A percentile compares a stretch with the other conserved stretches of the same genome.
phyloP scores from a whole-genome alignment of 306 rosid species.

The Pterocarpus santalinus region DNA sequence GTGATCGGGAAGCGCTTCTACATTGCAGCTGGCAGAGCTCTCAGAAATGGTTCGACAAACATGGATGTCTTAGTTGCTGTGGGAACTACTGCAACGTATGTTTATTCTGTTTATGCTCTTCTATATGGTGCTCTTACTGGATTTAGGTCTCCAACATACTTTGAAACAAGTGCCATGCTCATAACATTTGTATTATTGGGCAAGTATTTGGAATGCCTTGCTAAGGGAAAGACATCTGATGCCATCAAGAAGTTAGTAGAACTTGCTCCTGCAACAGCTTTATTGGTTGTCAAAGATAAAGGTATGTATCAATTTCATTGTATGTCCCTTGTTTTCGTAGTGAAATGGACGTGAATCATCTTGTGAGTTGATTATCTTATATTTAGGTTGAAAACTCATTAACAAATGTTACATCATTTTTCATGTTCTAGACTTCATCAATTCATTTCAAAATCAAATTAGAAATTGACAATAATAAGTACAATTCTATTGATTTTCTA shows the following conservation, averaged over 20 bases:
- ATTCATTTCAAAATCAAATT: neutral
- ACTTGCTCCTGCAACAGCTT: slow-evolving; percentile 90
- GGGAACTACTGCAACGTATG: slow-evolving; percentile 98
- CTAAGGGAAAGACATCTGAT: slow-evolving; percentile 99
- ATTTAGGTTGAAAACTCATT: slow-evolving; percentile 25
- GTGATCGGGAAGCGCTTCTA: slow-evolving; percentile 93
- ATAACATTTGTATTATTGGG: slow-evolving; percentile 98
- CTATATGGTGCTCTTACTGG: slow-evolving; percentile 95
- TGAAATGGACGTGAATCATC: slow-evolving; percentile 14
- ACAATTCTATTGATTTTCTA: slow-evolving; percentile 47
- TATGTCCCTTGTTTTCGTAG: slow-evolving; percentile 26
- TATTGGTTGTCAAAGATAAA: slow-evolving; percentile 78
- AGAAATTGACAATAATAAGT: slow-evolving; percentile 31
- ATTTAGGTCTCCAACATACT: slow-evolving; percentile 94
- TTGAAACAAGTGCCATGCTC: slow-evolving; percentile 99
- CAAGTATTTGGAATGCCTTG: slow-evolving; percentile 95
- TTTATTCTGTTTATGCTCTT: slow-evolving; percentile 94
- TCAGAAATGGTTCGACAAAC: slow-evolving; percentile 95
- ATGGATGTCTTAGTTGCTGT: slow-evolving; percentile 98
- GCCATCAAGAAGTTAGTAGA: slow-evolving; percentile 97
- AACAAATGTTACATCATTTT: slow-evolving; percentile 23
- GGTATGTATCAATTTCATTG: slow-evolving; percentile 58
- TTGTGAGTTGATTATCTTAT: slow-evolving; percentile 36
- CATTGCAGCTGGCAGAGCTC: slow-evolving; percentile 93
- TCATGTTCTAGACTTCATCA: slow-evolving; percentile 20